Base-by-base conservation (phyloP, 208 protist genomes). In the Trypanosoma boissoni region DNA sequence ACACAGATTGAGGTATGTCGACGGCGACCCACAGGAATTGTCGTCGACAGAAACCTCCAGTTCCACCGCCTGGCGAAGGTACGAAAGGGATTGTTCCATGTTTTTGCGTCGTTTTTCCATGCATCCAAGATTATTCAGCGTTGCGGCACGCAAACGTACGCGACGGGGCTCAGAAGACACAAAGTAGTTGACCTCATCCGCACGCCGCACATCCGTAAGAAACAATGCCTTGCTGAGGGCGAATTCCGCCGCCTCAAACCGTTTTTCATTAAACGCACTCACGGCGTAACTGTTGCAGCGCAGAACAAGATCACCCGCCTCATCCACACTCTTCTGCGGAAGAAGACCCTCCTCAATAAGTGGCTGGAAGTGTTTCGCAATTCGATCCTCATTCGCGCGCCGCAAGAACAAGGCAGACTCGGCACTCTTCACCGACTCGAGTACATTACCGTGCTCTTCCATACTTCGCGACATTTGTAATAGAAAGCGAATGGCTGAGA, bases 41-140 rank as follows among this genome's bases (percentile, higher is more conserved):
- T 10, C 39, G 28, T 84, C 76, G 18, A 86, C 42, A 29, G 64
- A 63, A 2, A 68, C 64, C 54, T 91, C 82, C 2, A 85, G 60
- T 20, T 78, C 68, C 32, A 84, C 71, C 1, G 86, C 80, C 64
- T 91, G 73, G 28, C 76, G 69, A 7, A 96, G 69, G 50, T 91
- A 83, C 3, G 59, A 16, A 2, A 93, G 71, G 7, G 88, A 76
- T 3, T 76, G 59, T 18, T 78, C 67, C 21, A 86, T 58, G 2
- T 61, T 62, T 21, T 73, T 77, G 16, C 91, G 87, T 12, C 86
- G 80, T 26, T 83, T 80, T 58, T 93, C 83, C 69, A 96, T 80
- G 59, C 87, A 95, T 12, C 91, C 91, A 26, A 94, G 73, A 68
- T 96, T 94, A 72, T 96, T 96, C 43, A 81, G 74, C 54, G 91